Percentiles rank a stretch among this genome's conserved stretches.
Evolutionary conservation across 2,329 filamentous ascomycete genomes (phyloP).

Genomic region (Colletotrichum godetiae): DNA sequence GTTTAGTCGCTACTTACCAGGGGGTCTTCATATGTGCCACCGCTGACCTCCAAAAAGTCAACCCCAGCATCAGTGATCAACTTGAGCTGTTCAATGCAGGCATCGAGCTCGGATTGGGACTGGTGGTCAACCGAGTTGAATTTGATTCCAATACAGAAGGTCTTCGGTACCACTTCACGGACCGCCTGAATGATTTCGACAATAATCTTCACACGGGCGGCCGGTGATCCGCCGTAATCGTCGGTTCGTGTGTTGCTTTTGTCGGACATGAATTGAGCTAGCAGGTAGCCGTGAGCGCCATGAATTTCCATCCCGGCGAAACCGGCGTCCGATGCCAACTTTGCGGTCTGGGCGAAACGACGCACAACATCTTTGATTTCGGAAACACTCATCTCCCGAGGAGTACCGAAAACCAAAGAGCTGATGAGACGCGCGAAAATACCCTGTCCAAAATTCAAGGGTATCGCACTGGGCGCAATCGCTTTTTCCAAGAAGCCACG

Average conservation of each 20-base stretch:
- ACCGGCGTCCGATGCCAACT: conserved; percentile 57
- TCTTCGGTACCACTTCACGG: conserved; percentile 47
- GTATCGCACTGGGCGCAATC: conserved; percentile 56
- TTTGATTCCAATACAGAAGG: conserved; percentile 65
- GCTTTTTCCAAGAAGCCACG: conserved; percentile 50
- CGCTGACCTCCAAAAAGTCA: conserved; percentile 77
- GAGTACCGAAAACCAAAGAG: conserved; percentile 60
- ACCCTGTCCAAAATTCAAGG: conserved; percentile 53
- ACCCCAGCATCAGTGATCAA: conserved; percentile 60
- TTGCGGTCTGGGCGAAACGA: conserved; percentile 65
- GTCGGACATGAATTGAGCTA: conserved; percentile 65
- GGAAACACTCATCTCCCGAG: conserved; percentile 63
- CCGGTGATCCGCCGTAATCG: conserved; percentile 63
- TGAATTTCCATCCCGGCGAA: conserved; percentile 59
- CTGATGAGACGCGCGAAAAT: conserved; percentile 46
- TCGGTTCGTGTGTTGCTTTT: conserved; percentile 64
- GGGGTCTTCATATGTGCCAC: conserved; percentile 69
- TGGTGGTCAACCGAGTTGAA: conserved; percentile 70
- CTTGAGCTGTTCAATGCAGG: conserved; percentile 69
- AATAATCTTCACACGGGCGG: conserved; percentile 60
- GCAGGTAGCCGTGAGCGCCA: conserved; percentile 67
- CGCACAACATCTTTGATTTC: conserved; percentile 66
- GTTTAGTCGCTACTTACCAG: conserved; percentile 45
- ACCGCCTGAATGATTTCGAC: conserved; percentile 61
- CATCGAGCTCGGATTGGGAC: conserved; percentile 54